Evolutionary conservation across 208 protist genomes (phyloP).

Genomic region (Trypanosoma congolense): DNA sequence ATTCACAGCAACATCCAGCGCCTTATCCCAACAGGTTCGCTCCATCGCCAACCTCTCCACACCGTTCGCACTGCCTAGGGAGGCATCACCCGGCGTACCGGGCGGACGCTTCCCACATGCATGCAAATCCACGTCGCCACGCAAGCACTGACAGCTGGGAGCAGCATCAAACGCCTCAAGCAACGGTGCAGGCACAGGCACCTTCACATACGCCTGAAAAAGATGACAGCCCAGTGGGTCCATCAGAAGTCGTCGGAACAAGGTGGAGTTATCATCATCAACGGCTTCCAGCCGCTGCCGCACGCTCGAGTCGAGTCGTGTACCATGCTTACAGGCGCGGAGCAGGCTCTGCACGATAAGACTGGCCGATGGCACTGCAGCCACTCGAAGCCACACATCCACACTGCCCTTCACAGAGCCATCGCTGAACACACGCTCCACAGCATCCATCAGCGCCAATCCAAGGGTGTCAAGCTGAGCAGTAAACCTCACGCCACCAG

Average conservation of each 20-base stretch:
- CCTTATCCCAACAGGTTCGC: slow-evolving; percentile 60
- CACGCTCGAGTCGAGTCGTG: slow-evolving; percentile 32
- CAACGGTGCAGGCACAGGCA: slow-evolving; percentile 36
- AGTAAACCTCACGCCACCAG: slow-evolving; percentile 35
- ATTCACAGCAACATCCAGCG: slow-evolving; percentile 37
- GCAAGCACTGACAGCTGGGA: slow-evolving; percentile 2
- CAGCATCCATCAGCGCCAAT: slow-evolving; percentile 34
- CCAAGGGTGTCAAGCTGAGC: slow-evolving; percentile 38
- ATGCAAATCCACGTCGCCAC: neutral
- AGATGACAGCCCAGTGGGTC: slow-evolving; percentile 73
- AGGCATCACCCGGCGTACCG: slow-evolving; percentile 4
- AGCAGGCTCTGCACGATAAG: slow-evolving; percentile 83
- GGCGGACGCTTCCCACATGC: slow-evolving; percentile 1
- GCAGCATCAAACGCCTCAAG: slow-evolving; percentile 36
- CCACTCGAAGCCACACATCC: slow-evolving; percentile 73
- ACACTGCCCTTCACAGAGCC: slow-evolving; percentile 20
- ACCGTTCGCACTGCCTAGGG: neutral
- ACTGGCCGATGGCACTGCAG: slow-evolving; percentile 58
- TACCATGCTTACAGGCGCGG: slow-evolving; percentile 55
- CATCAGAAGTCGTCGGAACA: slow-evolving; percentile 57
- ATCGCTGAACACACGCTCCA: slow-evolving; percentile 58
- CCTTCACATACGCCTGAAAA: slow-evolving; percentile 80
- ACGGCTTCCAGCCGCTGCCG: slow-evolving; percentile 51
- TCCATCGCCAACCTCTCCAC: neutral
- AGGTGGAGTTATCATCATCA: slow-evolving; percentile 25